Evolutionary conservation across 805 yeast genomes (phyloP).

Genomic region (Ascoidea tarda): DNA sequence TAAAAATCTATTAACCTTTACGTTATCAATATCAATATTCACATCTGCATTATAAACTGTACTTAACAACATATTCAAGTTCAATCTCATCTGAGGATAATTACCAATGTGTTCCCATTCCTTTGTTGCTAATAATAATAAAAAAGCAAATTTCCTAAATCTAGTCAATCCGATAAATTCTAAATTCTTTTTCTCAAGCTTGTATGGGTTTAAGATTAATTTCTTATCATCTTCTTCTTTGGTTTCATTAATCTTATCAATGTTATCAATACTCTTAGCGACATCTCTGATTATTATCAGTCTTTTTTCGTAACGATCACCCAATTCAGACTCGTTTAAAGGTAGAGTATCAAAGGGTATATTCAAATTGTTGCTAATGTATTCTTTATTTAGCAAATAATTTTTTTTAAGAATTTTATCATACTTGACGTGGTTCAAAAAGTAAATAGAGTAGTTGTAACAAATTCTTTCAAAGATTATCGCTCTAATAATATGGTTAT

Average conservation of each 20-base stretch:
- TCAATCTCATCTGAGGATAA: constrained; percentile 1
- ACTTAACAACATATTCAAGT: not conserved
- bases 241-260: constrained; percentile 7
- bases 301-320: constrained; percentile 14
- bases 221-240: constrained; percentile 17
- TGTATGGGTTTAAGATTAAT: constrained; percentile 19
- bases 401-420: constrained; percentile 11
- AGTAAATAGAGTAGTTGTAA: constrained; percentile 33
- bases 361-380: not conserved
- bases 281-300: not conserved
- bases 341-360: constrained; percentile 1
- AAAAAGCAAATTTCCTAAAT: constrained; percentile 59
- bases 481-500: constrained; percentile 29
- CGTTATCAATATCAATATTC: not conserved
- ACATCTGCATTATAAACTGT: constrained; percentile 1
- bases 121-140: constrained; percentile 61
- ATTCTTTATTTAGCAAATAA: not conserved
- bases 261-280: not conserved
- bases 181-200: constrained; percentile 22
- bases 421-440: constrained; percentile 22
- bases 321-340: constrained; percentile 16
- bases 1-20: constrained; percentile 1
- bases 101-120: constrained; percentile 35
- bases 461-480: constrained; percentile 39
- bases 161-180: constrained; percentile 42